Evolutionary conservation across 305 asterid species (phyloP).

Genomic region (Fraxinus baroniana): DNA sequence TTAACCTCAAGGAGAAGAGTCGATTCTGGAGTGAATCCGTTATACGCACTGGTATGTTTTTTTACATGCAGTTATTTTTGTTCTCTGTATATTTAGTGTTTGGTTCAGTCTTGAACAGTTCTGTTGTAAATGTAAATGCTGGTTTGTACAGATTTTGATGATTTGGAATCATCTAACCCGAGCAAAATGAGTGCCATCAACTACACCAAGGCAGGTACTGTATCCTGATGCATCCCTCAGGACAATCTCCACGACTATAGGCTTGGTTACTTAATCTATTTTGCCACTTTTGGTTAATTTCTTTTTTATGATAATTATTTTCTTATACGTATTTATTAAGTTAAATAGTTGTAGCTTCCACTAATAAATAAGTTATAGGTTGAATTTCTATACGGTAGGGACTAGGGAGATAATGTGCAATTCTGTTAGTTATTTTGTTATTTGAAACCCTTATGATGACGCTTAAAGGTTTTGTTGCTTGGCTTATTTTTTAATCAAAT

Average conservation of each 20-base stretch:
- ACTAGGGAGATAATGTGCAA: neutral
- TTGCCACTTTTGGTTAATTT: neutral
- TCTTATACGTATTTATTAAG: slow-evolving; percentile 2
- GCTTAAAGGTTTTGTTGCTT: neutral
- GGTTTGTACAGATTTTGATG: slow-evolving; percentile 58
- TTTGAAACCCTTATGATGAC: slow-evolving; percentile 5
- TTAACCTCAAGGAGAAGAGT: slow-evolving; percentile 91
- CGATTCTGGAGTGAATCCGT: slow-evolving; percentile 96
- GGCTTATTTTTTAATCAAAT: neutral
- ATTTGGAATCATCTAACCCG: slow-evolving; percentile 66
- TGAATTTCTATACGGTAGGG: neutral
- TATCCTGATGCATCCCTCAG: slow-evolving; percentile 26
- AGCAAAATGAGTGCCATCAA: slow-evolving; percentile 54
- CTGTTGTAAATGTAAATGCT: slow-evolving; percentile 15
- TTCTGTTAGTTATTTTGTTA: neutral
- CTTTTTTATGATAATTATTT: neutral
- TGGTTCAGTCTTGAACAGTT: neutral
- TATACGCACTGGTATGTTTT: slow-evolving; percentile 65
- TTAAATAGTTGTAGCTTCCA: slow-evolving; percentile 9
- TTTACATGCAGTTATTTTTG: neutral
- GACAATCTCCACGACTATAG: slow-evolving; percentile 4
- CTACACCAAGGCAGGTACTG: slow-evolving; percentile 99
- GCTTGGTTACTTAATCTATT: slow-evolving; percentile 17
- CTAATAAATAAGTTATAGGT: neutral
- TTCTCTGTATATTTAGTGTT: neutral